A percentile compares a stretch with the other conserved stretches of the same genome.
Conservation (phyloP, 2,329 filamentous ascomycete species). For the Neonectria coccinea region DNA sequence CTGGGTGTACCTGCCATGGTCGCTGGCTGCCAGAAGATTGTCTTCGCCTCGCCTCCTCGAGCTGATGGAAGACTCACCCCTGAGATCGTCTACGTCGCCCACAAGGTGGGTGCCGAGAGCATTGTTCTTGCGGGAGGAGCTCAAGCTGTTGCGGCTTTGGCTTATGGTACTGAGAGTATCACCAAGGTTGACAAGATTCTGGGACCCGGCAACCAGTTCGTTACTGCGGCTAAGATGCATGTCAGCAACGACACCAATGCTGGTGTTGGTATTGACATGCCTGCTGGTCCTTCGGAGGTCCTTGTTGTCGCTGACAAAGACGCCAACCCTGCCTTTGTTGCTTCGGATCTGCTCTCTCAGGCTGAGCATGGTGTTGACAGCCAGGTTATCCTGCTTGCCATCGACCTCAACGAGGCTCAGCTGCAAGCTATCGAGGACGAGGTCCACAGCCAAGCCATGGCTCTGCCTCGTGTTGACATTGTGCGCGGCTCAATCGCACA, state of each 20-base stretch:
- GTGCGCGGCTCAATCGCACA: constrained; percentile 91
- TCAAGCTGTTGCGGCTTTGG: constrained; percentile 95
- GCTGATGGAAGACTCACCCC: constrained; percentile 91
- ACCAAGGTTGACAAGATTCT: constrained; percentile 99
- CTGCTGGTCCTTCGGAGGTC: constrained; percentile 94
- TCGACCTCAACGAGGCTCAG: constrained; percentile 79
- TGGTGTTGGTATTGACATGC: constrained; percentile 97
- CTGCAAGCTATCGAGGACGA: constrained; percentile 90
- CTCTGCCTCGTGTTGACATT: constrained; percentile 90
- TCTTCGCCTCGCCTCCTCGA: constrained; percentile 91
- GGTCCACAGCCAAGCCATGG: constrained; percentile 86
- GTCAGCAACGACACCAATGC: constrained; percentile 98
- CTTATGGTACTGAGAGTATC: constrained; percentile 94
- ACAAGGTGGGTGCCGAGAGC: constrained; percentile 95
- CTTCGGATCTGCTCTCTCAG: constrained; percentile 92
- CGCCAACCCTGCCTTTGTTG: constrained; percentile 93
- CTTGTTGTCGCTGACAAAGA: constrained; percentile 92
- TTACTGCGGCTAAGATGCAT: constrained; percentile 98
- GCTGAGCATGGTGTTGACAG: constrained; percentile 97
- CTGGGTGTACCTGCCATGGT: constrained; percentile 98
- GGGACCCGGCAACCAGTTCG: constrained; percentile 97
- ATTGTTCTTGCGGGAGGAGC: constrained; percentile 96
- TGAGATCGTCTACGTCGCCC: constrained; percentile 96
- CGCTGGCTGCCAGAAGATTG: constrained; percentile 93
- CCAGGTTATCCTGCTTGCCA: constrained; percentile 90